phyloP scores from a whole-genome alignment of 768 basidiomycete species.

The Lentinus brumalis region DNA sequence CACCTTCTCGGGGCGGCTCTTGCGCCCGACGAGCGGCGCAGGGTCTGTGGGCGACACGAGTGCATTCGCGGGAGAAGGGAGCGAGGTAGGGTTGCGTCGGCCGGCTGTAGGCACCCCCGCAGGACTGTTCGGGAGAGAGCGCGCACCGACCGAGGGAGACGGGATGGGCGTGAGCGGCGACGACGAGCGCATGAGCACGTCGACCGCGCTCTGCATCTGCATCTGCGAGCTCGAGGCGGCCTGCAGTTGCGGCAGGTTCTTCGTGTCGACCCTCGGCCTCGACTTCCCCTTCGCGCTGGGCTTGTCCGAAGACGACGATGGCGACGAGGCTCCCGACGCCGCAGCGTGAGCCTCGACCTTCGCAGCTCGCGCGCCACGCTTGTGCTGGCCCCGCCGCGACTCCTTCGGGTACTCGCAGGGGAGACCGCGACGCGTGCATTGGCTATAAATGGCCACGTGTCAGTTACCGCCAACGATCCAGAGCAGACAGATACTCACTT shows the following conservation, averaged over 20 bases:
- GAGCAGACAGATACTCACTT: constrained; percentile 38
- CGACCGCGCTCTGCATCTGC: neutral
- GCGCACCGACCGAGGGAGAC: neutral
- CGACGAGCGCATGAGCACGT: neutral
- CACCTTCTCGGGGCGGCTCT: constrained; percentile 13
- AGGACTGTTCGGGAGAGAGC: neutral
- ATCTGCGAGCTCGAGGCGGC: neutral
- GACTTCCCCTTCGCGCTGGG: neutral
- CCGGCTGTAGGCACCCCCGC: neutral
- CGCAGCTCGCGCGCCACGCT: constrained; percentile 29
- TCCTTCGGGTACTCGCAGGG: constrained; percentile 52
- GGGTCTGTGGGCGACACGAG: too few species aligned
- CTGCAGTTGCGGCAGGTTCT: neutral
- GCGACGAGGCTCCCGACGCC: neutral
- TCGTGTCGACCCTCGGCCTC: neutral
- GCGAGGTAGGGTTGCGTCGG: neutral
- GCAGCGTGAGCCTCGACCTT: constrained; percentile 21
- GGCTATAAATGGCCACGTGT: constrained; percentile 34
- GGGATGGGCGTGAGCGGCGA: constrained; percentile 7
- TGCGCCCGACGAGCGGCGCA: neutral
- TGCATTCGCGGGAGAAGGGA: neutral
- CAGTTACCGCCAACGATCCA: neutral
- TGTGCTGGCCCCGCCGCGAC: constrained; percentile 50
- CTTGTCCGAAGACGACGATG: neutral
- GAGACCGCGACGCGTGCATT: constrained; percentile 49